phyloP scores from a whole-genome alignment of 1,284 basidiomycete species.

The Ustilago nuda region DNA sequence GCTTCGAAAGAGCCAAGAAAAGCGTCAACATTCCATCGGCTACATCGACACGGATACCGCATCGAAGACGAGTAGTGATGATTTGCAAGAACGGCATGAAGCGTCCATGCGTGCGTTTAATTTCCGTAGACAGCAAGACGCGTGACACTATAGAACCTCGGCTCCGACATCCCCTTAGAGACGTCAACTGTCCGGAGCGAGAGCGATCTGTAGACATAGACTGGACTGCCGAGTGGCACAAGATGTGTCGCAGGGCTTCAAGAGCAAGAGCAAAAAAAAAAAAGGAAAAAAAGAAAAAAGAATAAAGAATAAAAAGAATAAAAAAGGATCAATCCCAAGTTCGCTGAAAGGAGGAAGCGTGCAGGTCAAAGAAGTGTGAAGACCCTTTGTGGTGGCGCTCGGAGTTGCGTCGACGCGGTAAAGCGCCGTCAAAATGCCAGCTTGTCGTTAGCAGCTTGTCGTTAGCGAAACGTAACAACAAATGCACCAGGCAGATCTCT shows the following conservation, averaged over 20 bases:
- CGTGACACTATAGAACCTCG: too few relatives aligned
- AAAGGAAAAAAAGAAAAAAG: background rate
- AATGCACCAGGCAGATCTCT: slow-evolving; percentile 1
- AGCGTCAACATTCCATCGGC: slow-evolving; percentile 7
- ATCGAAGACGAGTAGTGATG: background rate
- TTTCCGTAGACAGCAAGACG: slow-evolving; percentile 20
- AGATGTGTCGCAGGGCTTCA: background rate
- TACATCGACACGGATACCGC: slow-evolving; percentile 3
- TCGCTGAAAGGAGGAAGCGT: background rate
- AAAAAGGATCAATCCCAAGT: too few relatives aligned
- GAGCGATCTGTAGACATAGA: background rate
- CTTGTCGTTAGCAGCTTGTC: too few relatives aligned
- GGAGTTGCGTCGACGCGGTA: slow-evolving; percentile 23
- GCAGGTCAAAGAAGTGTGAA: background rate
- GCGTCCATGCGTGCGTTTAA: slow-evolving; percentile 17
- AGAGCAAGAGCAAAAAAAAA: background rate
- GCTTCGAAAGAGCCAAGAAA: slow-evolving; percentile 1
- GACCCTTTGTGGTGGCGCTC: slow-evolving; percentile 10
- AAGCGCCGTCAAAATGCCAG: background rate
- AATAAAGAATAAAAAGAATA: background rate
- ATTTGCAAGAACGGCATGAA: background rate
- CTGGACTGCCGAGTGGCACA: slow-evolving; percentile 7
- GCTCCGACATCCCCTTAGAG: background rate
- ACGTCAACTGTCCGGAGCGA: background rate
- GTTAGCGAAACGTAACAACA: too few relatives aligned